Conservation (phyloP, 164 flowering plant species). For the Magnolia sinica region DNA sequence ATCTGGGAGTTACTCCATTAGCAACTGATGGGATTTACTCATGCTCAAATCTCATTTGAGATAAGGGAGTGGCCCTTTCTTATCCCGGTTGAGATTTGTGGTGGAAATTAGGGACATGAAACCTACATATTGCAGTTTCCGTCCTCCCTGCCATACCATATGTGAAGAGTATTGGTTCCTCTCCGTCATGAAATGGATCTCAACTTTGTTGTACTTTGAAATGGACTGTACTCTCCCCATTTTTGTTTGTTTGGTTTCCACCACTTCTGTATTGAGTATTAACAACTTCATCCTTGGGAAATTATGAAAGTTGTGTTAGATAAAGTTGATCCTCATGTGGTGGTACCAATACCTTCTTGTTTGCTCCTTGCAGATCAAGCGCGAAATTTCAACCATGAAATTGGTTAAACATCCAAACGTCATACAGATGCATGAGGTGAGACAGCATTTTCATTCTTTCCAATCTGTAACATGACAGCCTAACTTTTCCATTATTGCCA, state of each 20-base stretch:
- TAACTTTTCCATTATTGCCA: neutral
- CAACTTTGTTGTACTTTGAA: no score
- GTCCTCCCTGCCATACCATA: no score
- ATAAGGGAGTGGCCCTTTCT: no score
- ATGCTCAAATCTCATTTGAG: no score
- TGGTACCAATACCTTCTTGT: conserved; percentile 4
- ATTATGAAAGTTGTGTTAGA: neutral
- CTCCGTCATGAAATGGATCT: no score
- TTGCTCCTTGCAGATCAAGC: conserved; percentile 66
- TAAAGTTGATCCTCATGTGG: neutral
- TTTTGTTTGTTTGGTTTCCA: neutral
- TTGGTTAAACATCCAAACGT: conserved; percentile 87
- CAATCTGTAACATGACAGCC: neutral
- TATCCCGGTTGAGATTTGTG: no score
- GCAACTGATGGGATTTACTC: no score
- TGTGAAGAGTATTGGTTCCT: no score
- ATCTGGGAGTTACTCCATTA: no score
- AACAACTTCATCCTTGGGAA: neutral
- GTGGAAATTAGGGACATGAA: no score
- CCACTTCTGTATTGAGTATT: neutral
- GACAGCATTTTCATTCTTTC: conserved; percentile 10
- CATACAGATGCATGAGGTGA: conserved; percentile 81
- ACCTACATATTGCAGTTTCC: no score
- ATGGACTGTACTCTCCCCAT: no score
- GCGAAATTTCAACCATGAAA: conserved; percentile 94